These are phyloP conservation scores for Sisymbrium irio DNA, from an alignment of 345 rosid species.

Conservation along the genomic window DNA sequence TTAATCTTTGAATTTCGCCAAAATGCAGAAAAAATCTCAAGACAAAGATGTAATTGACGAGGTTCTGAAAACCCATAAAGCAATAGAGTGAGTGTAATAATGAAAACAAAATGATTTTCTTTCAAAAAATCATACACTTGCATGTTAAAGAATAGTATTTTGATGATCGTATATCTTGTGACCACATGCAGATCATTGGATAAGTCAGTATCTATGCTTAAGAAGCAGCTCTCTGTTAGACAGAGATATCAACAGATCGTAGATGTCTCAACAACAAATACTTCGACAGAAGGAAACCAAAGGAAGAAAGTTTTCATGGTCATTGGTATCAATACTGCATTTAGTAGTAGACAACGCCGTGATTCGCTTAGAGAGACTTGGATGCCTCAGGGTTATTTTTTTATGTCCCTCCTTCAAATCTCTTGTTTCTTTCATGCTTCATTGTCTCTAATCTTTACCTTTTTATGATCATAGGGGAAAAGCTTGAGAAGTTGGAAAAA, in stretches of 20 bases:
- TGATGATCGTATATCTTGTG: slow-evolving; percentile 18
- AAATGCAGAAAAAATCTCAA: slow-evolving; percentile 25
- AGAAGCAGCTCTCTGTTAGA: slow-evolving; percentile 67
- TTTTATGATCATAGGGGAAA: slow-evolving; percentile 49
- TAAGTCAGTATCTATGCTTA: slow-evolving; percentile 72
- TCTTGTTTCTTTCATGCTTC: neutral
- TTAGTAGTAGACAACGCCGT: slow-evolving; percentile 92
- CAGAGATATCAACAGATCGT: slow-evolving; percentile 46
- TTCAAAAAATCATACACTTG: neutral
- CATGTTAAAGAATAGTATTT: neutral
- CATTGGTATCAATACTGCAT: slow-evolving; percentile 93
- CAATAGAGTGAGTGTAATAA: slow-evolving; percentile 66
- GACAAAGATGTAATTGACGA: slow-evolving; percentile 54
- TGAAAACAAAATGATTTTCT: neutral
- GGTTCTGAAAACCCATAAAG: slow-evolving; percentile 70
- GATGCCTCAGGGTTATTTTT: slow-evolving; percentile 88
- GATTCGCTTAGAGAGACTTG: slow-evolving; percentile 95
- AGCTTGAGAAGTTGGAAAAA: slow-evolving; percentile 71
- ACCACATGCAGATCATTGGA: slow-evolving; percentile 55
- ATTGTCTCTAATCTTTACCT: slow-evolving; percentile 5
- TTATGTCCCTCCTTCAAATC: slow-evolving; percentile 4
- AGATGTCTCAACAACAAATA: slow-evolving; percentile 35
- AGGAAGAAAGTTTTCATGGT: slow-evolving; percentile 76
- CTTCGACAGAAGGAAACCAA: slow-evolving; percentile 30
- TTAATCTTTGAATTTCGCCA: neutral